Conservation (phyloP, 257 asterid genomes). For the Leptodermis oblonga region DNA sequence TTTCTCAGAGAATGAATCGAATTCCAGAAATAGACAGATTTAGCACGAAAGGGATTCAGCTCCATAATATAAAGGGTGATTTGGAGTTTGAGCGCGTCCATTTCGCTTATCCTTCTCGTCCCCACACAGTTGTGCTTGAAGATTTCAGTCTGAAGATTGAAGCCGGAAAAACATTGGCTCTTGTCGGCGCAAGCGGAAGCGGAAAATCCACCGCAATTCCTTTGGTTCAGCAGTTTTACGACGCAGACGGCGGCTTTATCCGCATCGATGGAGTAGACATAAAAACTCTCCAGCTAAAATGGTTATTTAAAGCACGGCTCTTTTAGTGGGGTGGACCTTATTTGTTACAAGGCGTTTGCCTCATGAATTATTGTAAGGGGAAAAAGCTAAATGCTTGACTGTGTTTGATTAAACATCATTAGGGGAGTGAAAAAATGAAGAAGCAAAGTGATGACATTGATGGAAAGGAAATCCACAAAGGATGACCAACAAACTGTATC, state of each 20-base stretch:
- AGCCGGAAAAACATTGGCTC: conserved; percentile 74
- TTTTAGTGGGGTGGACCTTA: too few relatives aligned
- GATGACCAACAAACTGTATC: background rate
- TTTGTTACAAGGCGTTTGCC: too few relatives aligned
- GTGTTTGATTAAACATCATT: background rate
- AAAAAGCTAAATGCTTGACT: background rate
- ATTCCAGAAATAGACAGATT: conserved; percentile 56
- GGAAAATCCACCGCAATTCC: conserved; percentile 82
- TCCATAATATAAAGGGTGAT: conserved; percentile 49
- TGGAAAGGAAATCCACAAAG: conserved; percentile 2
- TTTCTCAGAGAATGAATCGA: conserved; percentile 60
- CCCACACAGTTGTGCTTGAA: conserved; percentile 46
- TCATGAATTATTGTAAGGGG: background rate
- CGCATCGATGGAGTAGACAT: conserved; percentile 64
- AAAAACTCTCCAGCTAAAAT: conserved; percentile 49
- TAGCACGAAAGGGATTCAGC: conserved; percentile 36
- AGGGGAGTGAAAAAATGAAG: background rate
- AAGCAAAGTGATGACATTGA: conserved; percentile 3
- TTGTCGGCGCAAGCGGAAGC: conserved; percentile 90
- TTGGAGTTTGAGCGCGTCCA: conserved; percentile 54
- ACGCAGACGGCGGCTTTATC: conserved; percentile 44
- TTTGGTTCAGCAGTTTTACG: conserved; percentile 65
- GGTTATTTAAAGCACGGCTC: too few relatives aligned
- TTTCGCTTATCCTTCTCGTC: conserved; percentile 66
- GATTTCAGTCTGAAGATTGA: conserved; percentile 59